A percentile compares a stretch with the other conserved stretches of the same genome.
These are phyloP conservation scores for Microsporum canis DNA, from an alignment of 2,329 filamentous ascomycete genomes.

Conservation along the genomic window DNA sequence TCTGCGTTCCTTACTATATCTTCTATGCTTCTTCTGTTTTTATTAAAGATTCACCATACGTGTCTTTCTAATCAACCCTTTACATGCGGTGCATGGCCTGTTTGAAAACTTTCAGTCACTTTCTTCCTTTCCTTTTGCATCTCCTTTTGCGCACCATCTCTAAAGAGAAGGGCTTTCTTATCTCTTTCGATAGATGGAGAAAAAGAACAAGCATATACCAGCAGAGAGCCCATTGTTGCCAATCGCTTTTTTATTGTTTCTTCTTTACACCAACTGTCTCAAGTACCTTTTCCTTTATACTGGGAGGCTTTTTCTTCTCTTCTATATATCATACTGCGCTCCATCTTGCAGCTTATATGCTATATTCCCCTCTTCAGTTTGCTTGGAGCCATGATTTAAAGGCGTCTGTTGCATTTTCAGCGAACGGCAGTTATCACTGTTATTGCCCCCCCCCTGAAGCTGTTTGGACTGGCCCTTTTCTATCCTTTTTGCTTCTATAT, in stretches of 20 bases:
- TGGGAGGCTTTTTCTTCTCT: not conserved
- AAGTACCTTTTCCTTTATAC: not conserved
- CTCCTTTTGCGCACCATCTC: not conserved
- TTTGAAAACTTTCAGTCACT: not conserved
- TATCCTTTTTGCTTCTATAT: not conserved
- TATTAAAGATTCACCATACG: not conserved
- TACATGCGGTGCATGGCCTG: not conserved
- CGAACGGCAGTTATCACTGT: not conserved
- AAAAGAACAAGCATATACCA: not conserved
- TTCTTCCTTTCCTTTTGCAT: not conserved
- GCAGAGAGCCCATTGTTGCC: not conserved
- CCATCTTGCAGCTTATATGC: not conserved
- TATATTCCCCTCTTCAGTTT: not conserved
- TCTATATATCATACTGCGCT: not conserved
- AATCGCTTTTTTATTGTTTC: not conserved
- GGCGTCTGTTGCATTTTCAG: not conserved
- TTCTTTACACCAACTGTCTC: not conserved
- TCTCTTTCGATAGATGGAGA: not conserved
- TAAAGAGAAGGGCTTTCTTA: not conserved
- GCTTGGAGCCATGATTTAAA: not conserved
- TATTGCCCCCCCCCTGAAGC: no score
- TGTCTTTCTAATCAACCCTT: slow-evolving; percentile 3
- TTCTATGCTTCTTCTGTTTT: slow-evolving; percentile 2
- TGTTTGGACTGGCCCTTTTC: not conserved
- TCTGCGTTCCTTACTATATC: slow-evolving; percentile 5